A percentile compares a stretch with the other conserved stretches of the same genome.
Evolutionary conservation across 495 filamentous ascomycete species (phyloP).

Genomic region (Geopyxis carbonaria): DNA sequence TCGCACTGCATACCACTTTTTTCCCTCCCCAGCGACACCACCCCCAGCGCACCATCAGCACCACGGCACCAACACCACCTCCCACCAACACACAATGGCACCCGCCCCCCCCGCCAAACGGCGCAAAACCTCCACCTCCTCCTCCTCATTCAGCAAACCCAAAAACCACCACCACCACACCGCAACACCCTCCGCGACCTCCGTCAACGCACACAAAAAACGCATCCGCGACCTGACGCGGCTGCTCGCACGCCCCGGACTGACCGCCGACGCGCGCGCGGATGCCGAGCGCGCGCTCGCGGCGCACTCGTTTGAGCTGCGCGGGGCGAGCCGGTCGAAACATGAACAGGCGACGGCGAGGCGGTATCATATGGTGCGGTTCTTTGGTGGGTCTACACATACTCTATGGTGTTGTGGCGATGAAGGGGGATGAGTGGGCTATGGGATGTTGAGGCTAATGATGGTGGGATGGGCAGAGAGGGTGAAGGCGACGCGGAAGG

Average conservation of each 20-base stretch:
- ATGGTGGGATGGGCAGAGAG: too few relatives aligned
- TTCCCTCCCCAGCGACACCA: too few relatives aligned
- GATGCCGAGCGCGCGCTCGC: conserved; percentile 68
- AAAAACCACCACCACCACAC: conserved; percentile 49
- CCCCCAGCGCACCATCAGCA: too few relatives aligned
- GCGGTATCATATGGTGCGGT: conserved; percentile 88
- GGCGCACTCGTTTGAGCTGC: conserved; percentile 57
- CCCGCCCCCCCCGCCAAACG: too few relatives aligned
- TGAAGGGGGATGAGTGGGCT: not conserved
- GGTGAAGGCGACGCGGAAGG: conserved; percentile 59
- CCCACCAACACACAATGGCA: too few relatives aligned
- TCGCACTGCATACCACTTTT: too few relatives aligned
- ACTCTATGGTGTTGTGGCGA: not conserved
- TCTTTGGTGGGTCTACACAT: conserved; percentile 42
- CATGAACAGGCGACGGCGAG: conserved; percentile 54
- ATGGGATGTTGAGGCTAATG: not conserved
- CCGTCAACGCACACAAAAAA: conserved; percentile 31
- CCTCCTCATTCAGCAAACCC: too few relatives aligned
- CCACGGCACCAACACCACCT: too few relatives aligned
- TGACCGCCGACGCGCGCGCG: conserved; percentile 58
- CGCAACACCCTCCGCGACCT: not conserved
- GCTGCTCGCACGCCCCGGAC: conserved; percentile 38
- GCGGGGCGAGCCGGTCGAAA: conserved; percentile 37
- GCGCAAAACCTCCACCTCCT: too few relatives aligned
- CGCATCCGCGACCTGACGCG: conserved; percentile 43